Base-by-base conservation (phyloP, 202 grass and related monocot genomes). In the Tripidium arundinaceum region DNA sequence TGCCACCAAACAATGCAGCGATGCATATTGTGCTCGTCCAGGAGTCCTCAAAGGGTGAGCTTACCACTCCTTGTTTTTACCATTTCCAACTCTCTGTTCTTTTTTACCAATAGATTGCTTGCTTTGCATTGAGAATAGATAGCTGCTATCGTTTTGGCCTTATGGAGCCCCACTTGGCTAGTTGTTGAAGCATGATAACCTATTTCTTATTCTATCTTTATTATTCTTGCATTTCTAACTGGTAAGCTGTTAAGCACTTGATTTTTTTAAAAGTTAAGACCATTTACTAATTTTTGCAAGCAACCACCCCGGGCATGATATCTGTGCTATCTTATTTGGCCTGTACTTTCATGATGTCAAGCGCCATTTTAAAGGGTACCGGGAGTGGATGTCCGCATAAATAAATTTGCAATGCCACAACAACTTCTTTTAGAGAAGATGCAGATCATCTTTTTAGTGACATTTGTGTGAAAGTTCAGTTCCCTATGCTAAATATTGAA, bases 1-100 rank as follows among this genome's bases (percentile, higher is more conserved):
- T 98, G 39, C 96, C 96, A 59, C 96, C 92, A 0, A 93, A 91
- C 69, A 98, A 98, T 81, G 77, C 88, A 29, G 76, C 86, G 16
- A 91, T 95, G 96, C 82, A 83, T 58, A 76, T 95, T 55, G 85
- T 93, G 67, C 46, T 95, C 3, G 96, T 98, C 43, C 63, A n/a
- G 33, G 88, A 83, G 58, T 89, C 86, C 14, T 93, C 96, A 0
- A 95, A 81, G 86, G 96, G 96, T 90, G 66, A 80, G 42, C 16
- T 34, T 45, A 47, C 12, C 55, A 28, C 31, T 36, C 50, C 7
- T 78, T 81, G n/a, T n/a, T n/a, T 86, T 54, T 26, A 39, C 8
- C 13, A 22, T 55, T 43, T 3, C 9, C 19, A 19, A 28, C 24
- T 77, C 22, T 1, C 4, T 65, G 24, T 5, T 50, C 16, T 28